Conservation (phyloP, 305 asterid genomes). For the Rubia tinctorum region DNA sequence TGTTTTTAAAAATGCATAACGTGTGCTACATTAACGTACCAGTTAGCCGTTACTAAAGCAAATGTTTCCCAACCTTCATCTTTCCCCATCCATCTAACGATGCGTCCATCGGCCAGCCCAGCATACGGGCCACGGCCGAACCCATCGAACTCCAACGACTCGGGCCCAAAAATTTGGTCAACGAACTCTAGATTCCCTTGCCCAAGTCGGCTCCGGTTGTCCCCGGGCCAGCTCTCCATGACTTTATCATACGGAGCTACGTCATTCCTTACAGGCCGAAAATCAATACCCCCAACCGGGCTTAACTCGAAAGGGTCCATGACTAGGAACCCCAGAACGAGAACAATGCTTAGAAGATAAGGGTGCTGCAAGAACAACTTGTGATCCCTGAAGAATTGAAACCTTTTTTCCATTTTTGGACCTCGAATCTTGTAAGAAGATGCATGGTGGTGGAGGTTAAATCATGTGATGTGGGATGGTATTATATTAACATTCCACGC, state of each 20-base stretch:
- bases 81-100: slow-evolving; percentile 83
- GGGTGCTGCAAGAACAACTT: slow-evolving; percentile 49
- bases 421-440: not conserved
- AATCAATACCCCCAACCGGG: slow-evolving; percentile 68
- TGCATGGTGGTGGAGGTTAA: slow-evolving; percentile 21
- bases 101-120: slow-evolving; percentile 86
- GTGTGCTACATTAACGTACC: slow-evolving; percentile 30
- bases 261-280: slow-evolving; percentile 61
- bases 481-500: slow-evolving; percentile 37
- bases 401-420: slow-evolving; percentile 50
- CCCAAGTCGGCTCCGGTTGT: slow-evolving; percentile 62
- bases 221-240: slow-evolving; percentile 68
- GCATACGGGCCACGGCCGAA: slow-evolving; percentile 76
- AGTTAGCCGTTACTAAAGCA: slow-evolving; percentile 57
- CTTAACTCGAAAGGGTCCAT: slow-evolving; percentile 76
- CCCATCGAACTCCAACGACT: slow-evolving; percentile 75
- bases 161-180: slow-evolving; percentile 73
- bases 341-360: slow-evolving; percentile 33
- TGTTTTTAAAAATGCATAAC: no score
- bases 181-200: slow-evolving; percentile 55
- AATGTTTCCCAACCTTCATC: slow-evolving; percentile 82
- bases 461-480: slow-evolving; percentile 1
- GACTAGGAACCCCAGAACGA: slow-evolving; percentile 41
- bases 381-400: slow-evolving; percentile 22
- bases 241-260: slow-evolving; percentile 62